A percentile compares a stretch with the other conserved stretches of the same genome.
phyloP scores from a whole-genome alignment of 225 moss, liverwort and hornwort genomes.

The Rhytidiadelphus loreus region DNA sequence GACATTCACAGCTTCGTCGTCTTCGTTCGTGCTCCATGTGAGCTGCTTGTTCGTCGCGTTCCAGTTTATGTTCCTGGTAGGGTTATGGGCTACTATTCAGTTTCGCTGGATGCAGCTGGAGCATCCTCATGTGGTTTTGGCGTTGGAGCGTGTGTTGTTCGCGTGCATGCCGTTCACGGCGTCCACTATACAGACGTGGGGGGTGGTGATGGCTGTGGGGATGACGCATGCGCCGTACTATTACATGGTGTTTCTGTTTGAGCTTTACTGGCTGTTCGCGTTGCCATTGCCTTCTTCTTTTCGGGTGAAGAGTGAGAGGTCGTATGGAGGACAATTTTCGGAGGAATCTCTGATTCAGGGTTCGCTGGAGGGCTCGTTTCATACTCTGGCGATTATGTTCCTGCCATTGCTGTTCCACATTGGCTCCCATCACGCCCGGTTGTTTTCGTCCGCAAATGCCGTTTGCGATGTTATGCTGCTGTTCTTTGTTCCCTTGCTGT shows the following conservation, averaged over 20 bases:
- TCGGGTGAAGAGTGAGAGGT: conserved; percentile 71
- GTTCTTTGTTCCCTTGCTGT: conserved; percentile 93
- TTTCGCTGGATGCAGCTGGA: conserved; percentile 98
- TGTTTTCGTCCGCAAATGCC: conserved; percentile 68
- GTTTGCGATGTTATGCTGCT: conserved; percentile 83
- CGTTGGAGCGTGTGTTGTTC: conserved; percentile 82
- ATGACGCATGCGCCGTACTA: conserved; percentile 87
- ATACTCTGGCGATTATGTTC: conserved; percentile 72
- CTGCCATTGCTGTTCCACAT: conserved; percentile 82
- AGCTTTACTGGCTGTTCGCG: conserved; percentile 90
- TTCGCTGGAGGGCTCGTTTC: conserved; percentile 66
- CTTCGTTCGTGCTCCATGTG: conserved; percentile 41
- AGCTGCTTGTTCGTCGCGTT: conserved; percentile 70
- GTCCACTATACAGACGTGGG: conserved; percentile 88
- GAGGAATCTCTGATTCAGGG: conserved; percentile 83
- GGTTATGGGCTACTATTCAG: conserved; percentile 82
- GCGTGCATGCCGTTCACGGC: conserved; percentile 78
- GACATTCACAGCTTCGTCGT: conserved; percentile 36
- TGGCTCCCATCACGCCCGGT: conserved; percentile 64
- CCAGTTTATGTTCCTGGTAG: conserved; percentile 77
- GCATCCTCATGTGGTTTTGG: conserved; percentile 80
- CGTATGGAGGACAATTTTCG: conserved; percentile 79
- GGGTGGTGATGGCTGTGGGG: conserved; percentile 70
- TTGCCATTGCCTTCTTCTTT: conserved; percentile 88
- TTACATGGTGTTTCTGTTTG: conserved; percentile 76